These are phyloP conservation scores for Emmonsiellopsis sp. DNA, from an alignment of 2,329 filamentous ascomycete species.

Conservation along the genomic window DNA sequence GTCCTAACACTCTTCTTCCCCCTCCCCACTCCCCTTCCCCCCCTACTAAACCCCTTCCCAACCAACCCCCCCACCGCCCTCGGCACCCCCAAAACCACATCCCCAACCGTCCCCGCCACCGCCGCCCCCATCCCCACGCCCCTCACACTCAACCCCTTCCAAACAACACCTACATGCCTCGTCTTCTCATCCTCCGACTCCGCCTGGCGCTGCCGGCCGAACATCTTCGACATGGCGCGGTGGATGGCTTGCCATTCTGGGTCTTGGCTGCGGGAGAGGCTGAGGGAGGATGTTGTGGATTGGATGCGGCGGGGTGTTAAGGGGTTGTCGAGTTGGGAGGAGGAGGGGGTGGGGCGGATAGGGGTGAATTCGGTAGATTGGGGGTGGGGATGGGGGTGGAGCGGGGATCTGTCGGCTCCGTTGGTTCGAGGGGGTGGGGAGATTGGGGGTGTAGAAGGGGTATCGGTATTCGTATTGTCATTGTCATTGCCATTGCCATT, in stretches of 20 bases:
- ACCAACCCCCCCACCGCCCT: conserved; percentile 35
- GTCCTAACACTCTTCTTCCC: conserved; percentile 49
- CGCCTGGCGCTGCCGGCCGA: conserved; percentile 54
- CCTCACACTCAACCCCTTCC: conserved; percentile 61
- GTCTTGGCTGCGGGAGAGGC: background rate
- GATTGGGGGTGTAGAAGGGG: no score
- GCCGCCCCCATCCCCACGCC: conserved; percentile 59
- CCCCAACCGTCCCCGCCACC: conserved; percentile 48
- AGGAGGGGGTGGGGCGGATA: no score
- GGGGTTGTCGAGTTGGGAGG: no score
- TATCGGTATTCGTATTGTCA: no score
- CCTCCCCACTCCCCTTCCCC: conserved; percentile 34
- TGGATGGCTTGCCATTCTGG: conserved; percentile 47
- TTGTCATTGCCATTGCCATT: no score
- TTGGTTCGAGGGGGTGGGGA: no score
- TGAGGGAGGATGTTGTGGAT: no score
- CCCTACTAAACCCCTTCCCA: conserved; percentile 19
- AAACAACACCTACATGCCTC: conserved; percentile 60
- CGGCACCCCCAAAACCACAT: conserved; percentile 45
- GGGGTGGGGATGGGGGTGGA: no score
- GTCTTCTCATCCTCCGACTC: conserved; percentile 63
- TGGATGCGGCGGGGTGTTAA: background rate
- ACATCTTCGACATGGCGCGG: conserved; percentile 60
- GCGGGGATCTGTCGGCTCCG: no score
- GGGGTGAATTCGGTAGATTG: no score